Conservation (phyloP, 345 rosid genomes). For the Linum tenue region DNA sequence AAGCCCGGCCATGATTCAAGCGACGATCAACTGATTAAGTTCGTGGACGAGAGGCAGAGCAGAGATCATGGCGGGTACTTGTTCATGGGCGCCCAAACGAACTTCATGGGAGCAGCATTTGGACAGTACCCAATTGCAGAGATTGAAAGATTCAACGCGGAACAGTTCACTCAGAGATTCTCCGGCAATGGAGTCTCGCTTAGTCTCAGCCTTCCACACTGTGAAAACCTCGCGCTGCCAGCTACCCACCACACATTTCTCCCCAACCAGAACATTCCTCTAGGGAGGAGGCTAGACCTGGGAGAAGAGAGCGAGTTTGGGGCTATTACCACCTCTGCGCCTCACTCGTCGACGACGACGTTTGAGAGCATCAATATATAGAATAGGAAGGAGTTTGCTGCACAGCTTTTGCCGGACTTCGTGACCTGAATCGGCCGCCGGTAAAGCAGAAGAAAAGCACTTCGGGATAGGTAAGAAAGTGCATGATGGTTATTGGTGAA, state of each 20-base stretch:
- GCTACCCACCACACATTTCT: conserved; percentile 34
- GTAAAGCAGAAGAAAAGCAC: too few relatives aligned
- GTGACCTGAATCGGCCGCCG: conserved; percentile 43
- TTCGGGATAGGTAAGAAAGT: too few relatives aligned
- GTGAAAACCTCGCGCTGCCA: conserved; percentile 33
- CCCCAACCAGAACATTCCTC: conserved; percentile 31
- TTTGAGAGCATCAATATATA: conserved; percentile 36
- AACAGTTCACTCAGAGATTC: too few relatives aligned
- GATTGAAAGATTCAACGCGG: too few relatives aligned
- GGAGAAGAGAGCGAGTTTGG: conserved; percentile 30
- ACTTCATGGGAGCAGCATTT: too few relatives aligned
- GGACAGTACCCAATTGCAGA: too few relatives aligned
- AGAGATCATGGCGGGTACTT: too few relatives aligned
- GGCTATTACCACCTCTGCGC: conserved; percentile 22
- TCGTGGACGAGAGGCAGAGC: too few relatives aligned
- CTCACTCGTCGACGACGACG: conserved; percentile 29
- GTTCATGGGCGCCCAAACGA: too few relatives aligned
- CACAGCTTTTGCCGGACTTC: conserved; percentile 45
- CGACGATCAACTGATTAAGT: conserved; percentile 35
- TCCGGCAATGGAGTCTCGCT: too few relatives aligned
- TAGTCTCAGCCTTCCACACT: too few relatives aligned
- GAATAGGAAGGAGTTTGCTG: conserved; percentile 47
- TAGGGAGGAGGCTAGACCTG: conserved; percentile 36
- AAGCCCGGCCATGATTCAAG: conserved; percentile 21
- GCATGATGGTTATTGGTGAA: too few relatives aligned